Base-by-base conservation (phyloP, 129 eudicot species). In the Arctium lappa region DNA sequence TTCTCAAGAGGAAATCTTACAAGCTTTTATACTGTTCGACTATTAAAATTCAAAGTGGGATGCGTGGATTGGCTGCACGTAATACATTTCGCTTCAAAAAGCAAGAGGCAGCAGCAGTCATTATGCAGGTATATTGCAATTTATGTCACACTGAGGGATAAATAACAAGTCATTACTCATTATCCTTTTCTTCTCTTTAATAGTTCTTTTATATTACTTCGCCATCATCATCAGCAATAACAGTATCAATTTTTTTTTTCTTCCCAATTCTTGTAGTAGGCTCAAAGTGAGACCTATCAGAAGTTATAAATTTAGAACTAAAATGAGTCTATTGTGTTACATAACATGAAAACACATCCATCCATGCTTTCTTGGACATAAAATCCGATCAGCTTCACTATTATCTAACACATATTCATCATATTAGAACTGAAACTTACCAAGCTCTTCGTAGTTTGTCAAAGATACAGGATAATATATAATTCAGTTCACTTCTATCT, bases 51-150 rank as follows among this genome's bases (percentile, higher is more conserved):
- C 95, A 93, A 84, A 79, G 92, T 44, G 95, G 95, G 74, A 70
- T 96, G 73, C 85, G 98, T 18, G 95, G 88, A 10, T 86, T 93
- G 97, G 83, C 91, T 83, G 92, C 94, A 74, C 91, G 97, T 6
- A 75, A 56, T 56, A 87, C 89, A 48, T 91, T 91, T 80, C 85
- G 76, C 60, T 86, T 73, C 33, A 88, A 91, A 78, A 93, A 71
- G 84, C 69, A 73, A 73, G 88, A 83, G 34, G 86, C 78, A 75
- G 94, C 99, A 79, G 97, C 94, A 7, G 80, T 87, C 65, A 7
- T 80, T 42, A 87, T 96, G 82, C 98, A 96, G 97, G 99, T 96
- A 75, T 48, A 13, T 56, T 75, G 50, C 31, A 36, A 74, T 38
- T 48, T 36, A 62, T 80, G 75, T 40, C 42, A 22, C 40, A 60